Evolutionary conservation across 164 flowering plant species (phyloP).

Genomic region (Taxillus chinensis): DNA sequence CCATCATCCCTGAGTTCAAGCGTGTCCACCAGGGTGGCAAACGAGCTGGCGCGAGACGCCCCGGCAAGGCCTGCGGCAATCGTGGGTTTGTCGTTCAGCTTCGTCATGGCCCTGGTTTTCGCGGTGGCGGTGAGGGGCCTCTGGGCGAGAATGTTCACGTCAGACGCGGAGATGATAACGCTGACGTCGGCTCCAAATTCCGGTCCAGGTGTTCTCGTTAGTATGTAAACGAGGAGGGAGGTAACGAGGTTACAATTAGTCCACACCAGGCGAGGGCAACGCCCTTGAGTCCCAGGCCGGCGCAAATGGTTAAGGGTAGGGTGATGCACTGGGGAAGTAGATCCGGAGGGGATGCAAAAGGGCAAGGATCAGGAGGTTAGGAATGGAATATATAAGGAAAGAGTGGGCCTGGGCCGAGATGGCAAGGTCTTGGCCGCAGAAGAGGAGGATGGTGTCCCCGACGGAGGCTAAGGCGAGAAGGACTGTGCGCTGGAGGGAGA

Average conservation of each 20-base stretch:
- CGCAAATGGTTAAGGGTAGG: conserved; percentile 3
- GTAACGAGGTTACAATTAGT: conserved; percentile 2
- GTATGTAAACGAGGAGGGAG: not conserved
- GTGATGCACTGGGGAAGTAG: conserved; percentile 5
- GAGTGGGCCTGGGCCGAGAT: no score
- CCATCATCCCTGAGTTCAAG: not conserved
- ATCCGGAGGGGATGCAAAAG: conserved; percentile 4
- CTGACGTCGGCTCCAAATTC: no score
- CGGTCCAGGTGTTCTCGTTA: no score
- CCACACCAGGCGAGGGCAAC: conserved; percentile 18
- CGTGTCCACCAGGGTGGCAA: not conserved
- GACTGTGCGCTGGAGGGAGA: conserved; percentile 11
- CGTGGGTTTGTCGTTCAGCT: not conserved
- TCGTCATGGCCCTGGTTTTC: conserved; percentile 15
- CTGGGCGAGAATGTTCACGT: conserved; percentile 21
- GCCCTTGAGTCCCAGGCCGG: conserved; percentile 17
- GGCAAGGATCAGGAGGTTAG: conserved; percentile 7
- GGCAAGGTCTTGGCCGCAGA: conserved; percentile 28
- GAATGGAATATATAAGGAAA: conserved; percentile 6
- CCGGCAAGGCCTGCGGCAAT: not conserved
- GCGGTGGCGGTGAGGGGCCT: conserved; percentile 13
- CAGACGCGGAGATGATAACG: conserved; percentile 14
- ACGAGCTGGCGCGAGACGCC: not conserved
- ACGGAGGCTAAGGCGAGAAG: not conserved
- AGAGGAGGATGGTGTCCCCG: conserved; percentile 19